Base-by-base conservation (phyloP, 257 asterid species). In the Lavandula angustifolia region DNA sequence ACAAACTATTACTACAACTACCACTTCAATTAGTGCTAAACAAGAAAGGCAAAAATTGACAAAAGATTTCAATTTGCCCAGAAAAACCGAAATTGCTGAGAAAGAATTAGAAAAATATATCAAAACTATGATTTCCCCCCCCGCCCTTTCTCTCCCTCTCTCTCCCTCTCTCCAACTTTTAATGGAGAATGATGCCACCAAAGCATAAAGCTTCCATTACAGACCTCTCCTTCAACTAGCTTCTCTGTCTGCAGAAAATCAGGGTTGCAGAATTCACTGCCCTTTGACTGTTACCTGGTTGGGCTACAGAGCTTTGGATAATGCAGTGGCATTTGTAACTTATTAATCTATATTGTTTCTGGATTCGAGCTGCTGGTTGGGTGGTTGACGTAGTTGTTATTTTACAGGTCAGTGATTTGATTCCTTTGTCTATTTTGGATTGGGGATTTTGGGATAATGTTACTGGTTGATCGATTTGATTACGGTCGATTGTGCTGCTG, bases 101-200 rank as follows among this genome's bases (percentile, higher is more conserved):
- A 16, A 17, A 71, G 38, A 33, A n/a, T 3, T 0, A 58, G 34
- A 29, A 4, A 10, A 40, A 40, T 16, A 40, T 9, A n/a, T 5
- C 7, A 1, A 65, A 27, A 18, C 12, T 34, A 51, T 5, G 3
- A 50, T 66, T 73, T 48, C 71, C 35, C 60, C 67, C 42, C 37
- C 37, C 6, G 3, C 35, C 35, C 4, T 4, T 32, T 4, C 35
- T 37, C 42, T 37, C 7, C 1, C 42, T 6, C n/a, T 3, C 44
- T 40, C 4, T 3, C 46, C 4, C 73, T 37, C 65, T 40, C 57
- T 40, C 46, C 57, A 37, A 33, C 75, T 62, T 67, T 53, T 74
- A 71, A 74, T 78, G 82, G 82, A 72, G 66, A 70, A 62, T 70
- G 72, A 44, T 65, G 61, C 79, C 67, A 69, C 64, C 54, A 51